phyloP scores from a whole-genome alignment of 140 eudicot genomes.

The Stevia rebaudiana region DNA sequence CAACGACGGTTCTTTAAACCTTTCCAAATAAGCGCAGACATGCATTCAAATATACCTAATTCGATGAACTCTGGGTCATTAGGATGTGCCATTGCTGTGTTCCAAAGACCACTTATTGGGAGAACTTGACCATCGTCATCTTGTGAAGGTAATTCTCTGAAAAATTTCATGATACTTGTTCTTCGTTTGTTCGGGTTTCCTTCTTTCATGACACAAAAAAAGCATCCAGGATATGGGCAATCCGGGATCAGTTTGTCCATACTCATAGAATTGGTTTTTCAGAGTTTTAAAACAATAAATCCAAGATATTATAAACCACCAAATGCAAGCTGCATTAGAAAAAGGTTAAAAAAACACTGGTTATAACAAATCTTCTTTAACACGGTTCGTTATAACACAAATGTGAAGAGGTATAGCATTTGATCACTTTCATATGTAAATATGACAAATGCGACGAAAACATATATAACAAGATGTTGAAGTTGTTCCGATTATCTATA shows the following conservation, averaged over 20 bases:
- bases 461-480: too few relatives aligned
- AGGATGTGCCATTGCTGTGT: conserved; percentile 99
- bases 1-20: conserved; percentile 92
- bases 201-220: conserved; percentile 98
- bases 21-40: conserved; percentile 93
- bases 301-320: conserved; percentile 6
- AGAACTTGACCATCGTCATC: conserved; percentile 98
- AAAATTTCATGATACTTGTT: conserved; percentile 79
- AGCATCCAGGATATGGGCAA: conserved; percentile 98
- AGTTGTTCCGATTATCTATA: too few relatives aligned
- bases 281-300: conserved; percentile 20
- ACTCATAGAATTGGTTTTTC: conserved; percentile 15
- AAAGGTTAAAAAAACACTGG: neutral
- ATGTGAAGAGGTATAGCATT: too few relatives aligned
- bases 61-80: conserved; percentile 95
- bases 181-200: conserved; percentile 89
- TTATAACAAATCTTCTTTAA: neutral
- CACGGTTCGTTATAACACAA: neutral
- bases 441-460: too few relatives aligned
- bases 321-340: conserved; percentile 24
- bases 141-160: conserved; percentile 90
- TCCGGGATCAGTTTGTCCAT: conserved; percentile 82
- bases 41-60: conserved; percentile 89
- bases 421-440: too few relatives aligned
- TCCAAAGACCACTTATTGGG: conserved; percentile 98